Percentiles rank a stretch among this genome's conserved stretches.
Evolutionary conservation across 495 filamentous ascomycete genomes (phyloP).

Genomic region (Venustampulla echinocandica): DNA sequence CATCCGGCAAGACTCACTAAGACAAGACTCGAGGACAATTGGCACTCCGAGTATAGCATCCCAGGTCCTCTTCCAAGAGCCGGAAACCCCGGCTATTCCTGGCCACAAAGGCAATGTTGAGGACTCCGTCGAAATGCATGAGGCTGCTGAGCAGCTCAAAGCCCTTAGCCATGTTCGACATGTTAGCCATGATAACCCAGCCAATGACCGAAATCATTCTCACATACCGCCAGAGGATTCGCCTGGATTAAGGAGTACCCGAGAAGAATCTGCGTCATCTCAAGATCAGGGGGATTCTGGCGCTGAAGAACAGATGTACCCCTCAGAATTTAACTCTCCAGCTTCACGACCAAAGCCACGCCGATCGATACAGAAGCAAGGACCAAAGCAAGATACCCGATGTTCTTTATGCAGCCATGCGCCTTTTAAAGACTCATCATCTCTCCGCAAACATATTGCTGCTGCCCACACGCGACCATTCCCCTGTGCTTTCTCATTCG

Average conservation of each 20-base stretch:
- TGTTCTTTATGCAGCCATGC: constrained; percentile 47
- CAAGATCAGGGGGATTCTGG: constrained; percentile 32
- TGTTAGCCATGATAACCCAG: constrained; percentile 31
- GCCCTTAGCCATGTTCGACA: constrained; percentile 48
- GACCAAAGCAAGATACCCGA: constrained; percentile 44
- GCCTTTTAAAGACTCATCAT: constrained; percentile 50
- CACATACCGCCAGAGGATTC: constrained; percentile 23
- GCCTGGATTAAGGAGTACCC: constrained; percentile 28
- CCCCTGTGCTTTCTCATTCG: constrained; percentile 73
- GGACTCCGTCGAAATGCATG: constrained; percentile 50
- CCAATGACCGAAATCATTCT: constrained; percentile 21
- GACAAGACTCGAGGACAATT: constrained; percentile 11
- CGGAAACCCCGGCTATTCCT: constrained; percentile 11
- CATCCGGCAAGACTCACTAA: constrained; percentile 4
- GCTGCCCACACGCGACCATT: constrained; percentile 63
- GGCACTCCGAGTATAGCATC: constrained; percentile 8
- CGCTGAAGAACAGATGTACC: constrained; percentile 31
- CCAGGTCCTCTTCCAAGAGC: constrained; percentile 16
- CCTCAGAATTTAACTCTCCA: constrained; percentile 33
- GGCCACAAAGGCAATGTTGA: constrained; percentile 41
- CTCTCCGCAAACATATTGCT: constrained; percentile 49
- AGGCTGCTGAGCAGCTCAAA: constrained; percentile 50
- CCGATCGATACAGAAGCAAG: constrained; percentile 40
- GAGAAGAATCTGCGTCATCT: constrained; percentile 35
- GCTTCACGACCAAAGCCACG: constrained; percentile 35